Conservation (phyloP, 2,329 filamentous ascomycete species). For the Alternaria sp. region DNA sequence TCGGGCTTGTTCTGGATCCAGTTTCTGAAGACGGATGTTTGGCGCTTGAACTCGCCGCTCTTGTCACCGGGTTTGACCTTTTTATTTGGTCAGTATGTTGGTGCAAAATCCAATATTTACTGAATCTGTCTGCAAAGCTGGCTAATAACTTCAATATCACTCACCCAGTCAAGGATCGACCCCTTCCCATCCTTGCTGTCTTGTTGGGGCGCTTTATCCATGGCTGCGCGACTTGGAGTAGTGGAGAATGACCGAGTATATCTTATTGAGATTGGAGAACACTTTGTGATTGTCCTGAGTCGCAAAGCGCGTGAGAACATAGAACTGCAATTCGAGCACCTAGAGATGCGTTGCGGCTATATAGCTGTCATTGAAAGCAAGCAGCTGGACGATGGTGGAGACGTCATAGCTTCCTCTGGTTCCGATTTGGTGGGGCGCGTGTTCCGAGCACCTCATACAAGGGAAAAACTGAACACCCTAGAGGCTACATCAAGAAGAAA, state of each 20-base stretch:
- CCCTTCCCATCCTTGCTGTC: neutral
- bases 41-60: conserved; percentile 91
- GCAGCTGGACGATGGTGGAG: conserved; percentile 10
- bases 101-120: neutral
- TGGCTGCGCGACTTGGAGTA: conserved; percentile 13
- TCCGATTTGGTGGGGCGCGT: conserved; percentile 13
- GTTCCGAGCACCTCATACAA: too few species aligned
- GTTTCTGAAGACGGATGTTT: conserved; percentile 80
- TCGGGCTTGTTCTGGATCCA: conserved; percentile 75
- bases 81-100: neutral
- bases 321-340: neutral
- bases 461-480: too few species aligned
- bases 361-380: conserved; percentile 29
- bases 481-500: too few species aligned
- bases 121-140: neutral
- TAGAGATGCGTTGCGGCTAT: conserved; percentile 13
- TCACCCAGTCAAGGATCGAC: conserved; percentile 10
- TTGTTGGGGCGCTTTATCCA: conserved; percentile 18
- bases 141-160: neutral
- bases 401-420: conserved; percentile 27
- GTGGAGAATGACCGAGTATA: conserved; percentile 17
- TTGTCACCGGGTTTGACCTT: conserved; percentile 63
- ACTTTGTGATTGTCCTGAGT: conserved; percentile 17
- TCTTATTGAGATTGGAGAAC: conserved; percentile 13
- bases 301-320: conserved; percentile 29